Evolutionary conservation across 306 rosid species (phyloP), one percentile per base, ranked within the genome.

Genomic region (Pterocarpus santalinus): DNA sequence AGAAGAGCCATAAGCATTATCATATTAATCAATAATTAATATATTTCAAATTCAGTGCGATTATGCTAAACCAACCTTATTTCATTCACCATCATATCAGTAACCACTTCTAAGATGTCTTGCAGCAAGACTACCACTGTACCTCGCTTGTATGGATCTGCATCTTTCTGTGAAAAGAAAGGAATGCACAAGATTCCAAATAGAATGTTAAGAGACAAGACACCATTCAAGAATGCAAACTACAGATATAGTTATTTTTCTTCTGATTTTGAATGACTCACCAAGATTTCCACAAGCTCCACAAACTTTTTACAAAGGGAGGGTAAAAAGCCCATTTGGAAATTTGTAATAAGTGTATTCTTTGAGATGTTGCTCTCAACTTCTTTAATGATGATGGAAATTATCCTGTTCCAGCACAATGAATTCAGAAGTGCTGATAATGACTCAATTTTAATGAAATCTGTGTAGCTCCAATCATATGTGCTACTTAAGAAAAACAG

Each of bases 81-180:
- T 86, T 95, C 98, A 65, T 91, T 89, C 82, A 89, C 97, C 97
- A 93, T 90, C 97, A 95, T 91, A 85, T 95, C 99, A 64, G 93
- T 93, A 67, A 95, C 97, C 84, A 95, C 99, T 89, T 95, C 99
- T 77, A 93, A 71, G 96, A 95, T 95, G 85, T 95, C 98, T 82
- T 91, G 98, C 84, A 93, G 90, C 90, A 92, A 82, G 67, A 95
- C 82, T 80, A 90, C 97, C 77, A 93, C 96, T 7, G 83, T 76
- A 43, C 86, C 90, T 79, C 64, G 87, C 87, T 93, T 91, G 81
- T 92, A 85, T 56, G 88, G 84, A 75, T 91, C 93, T 47, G 89
- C 88, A 15, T 73, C 85, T 90, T 82, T 93, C 99, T 91, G 90
- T 79, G 85, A 81, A 64, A 80, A 33, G 58, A 82, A 87, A 75